phyloP scores from a whole-genome alignment of 78 protist genomes.

The Creolimax fragrantissima region DNA sequence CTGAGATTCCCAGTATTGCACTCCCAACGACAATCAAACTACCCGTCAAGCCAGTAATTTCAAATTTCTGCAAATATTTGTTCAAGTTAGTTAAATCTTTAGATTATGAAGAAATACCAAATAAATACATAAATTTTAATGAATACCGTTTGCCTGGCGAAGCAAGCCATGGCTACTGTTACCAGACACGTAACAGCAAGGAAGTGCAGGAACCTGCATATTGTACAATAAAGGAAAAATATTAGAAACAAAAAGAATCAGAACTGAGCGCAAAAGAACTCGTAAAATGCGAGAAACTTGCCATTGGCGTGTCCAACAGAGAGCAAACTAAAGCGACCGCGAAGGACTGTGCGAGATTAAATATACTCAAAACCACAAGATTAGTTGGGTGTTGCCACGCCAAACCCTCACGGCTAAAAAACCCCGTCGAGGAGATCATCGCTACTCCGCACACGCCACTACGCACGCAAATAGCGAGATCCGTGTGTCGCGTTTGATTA shows the following conservation, averaged over 20 bases:
- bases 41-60: background rate
- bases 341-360: background rate
- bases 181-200: background rate
- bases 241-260: background rate
- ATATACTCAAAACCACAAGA: background rate
- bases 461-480: background rate
- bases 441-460: no score
- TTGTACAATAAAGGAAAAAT: background rate
- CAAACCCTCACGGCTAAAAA: background rate
- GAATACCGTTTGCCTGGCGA: background rate
- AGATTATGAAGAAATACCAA: background rate
- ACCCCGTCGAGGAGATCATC: background rate
- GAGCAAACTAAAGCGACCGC: background rate
- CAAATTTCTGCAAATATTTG: background rate
- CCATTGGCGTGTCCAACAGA: background rate
- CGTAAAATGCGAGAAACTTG: background rate
- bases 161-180: background rate
- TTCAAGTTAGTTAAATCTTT: background rate
- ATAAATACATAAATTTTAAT: background rate
- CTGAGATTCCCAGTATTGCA: background rate
- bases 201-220: background rate
- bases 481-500: background rate
- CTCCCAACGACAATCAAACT: background rate
- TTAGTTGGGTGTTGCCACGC: background rate
- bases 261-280: background rate